Evolutionary conservation across 2,329 filamentous ascomycete genomes (phyloP), one percentile per base, ranked within the genome.

Genomic region (Coleophoma cylindrospora): DNA sequence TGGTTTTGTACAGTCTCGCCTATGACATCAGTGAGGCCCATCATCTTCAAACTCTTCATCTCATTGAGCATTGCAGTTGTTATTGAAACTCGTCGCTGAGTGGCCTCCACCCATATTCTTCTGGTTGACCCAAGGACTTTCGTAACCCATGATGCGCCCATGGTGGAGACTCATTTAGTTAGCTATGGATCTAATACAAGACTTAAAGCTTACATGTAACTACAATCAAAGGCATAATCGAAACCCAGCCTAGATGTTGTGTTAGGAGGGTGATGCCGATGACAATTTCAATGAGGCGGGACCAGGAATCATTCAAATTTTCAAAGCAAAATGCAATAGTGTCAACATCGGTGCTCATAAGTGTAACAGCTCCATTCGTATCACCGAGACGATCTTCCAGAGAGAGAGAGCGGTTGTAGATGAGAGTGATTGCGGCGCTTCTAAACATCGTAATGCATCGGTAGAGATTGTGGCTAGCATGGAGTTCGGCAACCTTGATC

Each of bases 341-440:
- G 8, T 73, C 71, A 6, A 75, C 64, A 47, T 75, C 73, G 1
- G 71, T 66, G 12, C 66, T 70, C 70, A 75, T 74, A 12, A 74
- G 60, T 1, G 72, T 74, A 5, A 74, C 57, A 1, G 71, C 64
- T 1, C 66, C 66, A 1, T 64, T 60, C 10, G 68, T 66, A 12
- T 66, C 64, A 17, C 64, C 57, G 2, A 57, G 55, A 0, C 56
- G 49, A 0, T 60, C 54, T 8, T 61, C 59, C 15, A 73, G 51
- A 0, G 58, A 55, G 1, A 72, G 48, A 0, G 72, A 74, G 56
- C 75, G 74, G 27, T 70, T 68, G 55, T 75, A 80, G 1, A 81
- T 70, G 56, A 79, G 63, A 0, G 74, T 71, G 19, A 74, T 62
- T 3, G 74, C 56, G 0, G 63, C 66, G 7, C 69, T 68, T 37